Evolutionary conservation across 305 asterid species (phyloP), one percentile per base, ranked within the genome.

Genomic region (Fraxinus floribunda): DNA sequence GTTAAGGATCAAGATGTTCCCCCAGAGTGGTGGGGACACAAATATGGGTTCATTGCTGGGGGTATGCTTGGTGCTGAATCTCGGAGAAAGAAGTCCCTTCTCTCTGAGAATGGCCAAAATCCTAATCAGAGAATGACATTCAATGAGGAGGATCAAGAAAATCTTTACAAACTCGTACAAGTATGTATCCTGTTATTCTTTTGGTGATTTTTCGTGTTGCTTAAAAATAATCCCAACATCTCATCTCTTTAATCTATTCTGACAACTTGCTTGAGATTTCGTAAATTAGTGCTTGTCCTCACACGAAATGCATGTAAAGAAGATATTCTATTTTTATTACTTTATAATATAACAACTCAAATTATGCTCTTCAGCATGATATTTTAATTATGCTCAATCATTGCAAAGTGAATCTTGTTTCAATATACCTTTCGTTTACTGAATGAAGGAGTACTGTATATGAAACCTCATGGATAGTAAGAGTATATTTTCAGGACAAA

Each of bases 121-220:
- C 77, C 78, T 73, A 86, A 89, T 72, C 82, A 82, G 30, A 92
- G 97, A 87, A 89, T 85, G 76, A 81, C 85, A 29, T 94, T 94
- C 88, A 91, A 88, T 77, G 98, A 96, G 86, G 93, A 94, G 22
- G 99, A 96, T 88, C 98, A 96, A 87, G 98, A 96, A 88, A 92
- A 96, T 92, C 97, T 96, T 57, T 96, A 96, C 87, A 96, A 94
- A 6, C 97, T 88, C 80, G 98, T 93, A 78, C 97, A 94, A 89
- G 99, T 94, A 81, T 76, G 88, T 22, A 24, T 52, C 46, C 24
- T 46, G 39, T 49, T 18, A 5, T 77, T 83, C 49, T 13, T 22
- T 22, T 52, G 7, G 60, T 49, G 57, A 15, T 15, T 49, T 49
- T 13, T 49, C 7, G 60, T 13, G 18, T 49, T 49, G 1, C n/a